Conservation (phyloP, 1,284 basidiomycete species). For the Trichosporon faecale region DNA sequence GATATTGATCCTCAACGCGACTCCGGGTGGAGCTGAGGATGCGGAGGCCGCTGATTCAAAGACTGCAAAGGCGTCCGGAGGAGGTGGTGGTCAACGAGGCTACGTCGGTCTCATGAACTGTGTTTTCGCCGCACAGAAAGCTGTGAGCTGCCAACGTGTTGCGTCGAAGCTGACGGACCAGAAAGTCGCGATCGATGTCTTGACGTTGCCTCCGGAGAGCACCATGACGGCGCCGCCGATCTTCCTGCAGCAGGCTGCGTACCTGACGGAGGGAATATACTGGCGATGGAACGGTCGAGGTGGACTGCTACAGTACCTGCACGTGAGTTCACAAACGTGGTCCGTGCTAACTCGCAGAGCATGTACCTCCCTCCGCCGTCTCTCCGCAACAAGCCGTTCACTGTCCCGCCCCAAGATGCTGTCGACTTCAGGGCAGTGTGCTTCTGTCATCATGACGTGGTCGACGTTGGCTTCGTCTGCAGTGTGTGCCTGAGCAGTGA, state of each 20-base stretch:
- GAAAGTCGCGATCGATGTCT: constrained; percentile 94
- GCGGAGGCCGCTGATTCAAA: constrained; percentile 13
- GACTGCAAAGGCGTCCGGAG: constrained; percentile 54
- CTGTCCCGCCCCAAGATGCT: constrained; percentile 86
- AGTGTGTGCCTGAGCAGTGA: constrained; percentile 90
- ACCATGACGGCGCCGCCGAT: constrained; percentile 67
- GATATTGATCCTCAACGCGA: constrained; percentile 88
- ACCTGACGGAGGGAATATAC: constrained; percentile 92
- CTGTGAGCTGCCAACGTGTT: constrained; percentile 57
- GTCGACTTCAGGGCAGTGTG: constrained; percentile 97
- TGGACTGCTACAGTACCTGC: constrained; percentile 80
- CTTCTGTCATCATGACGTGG: constrained; percentile 96
- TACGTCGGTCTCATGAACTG: constrained; percentile 96
- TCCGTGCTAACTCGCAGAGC: constrained; percentile 60
- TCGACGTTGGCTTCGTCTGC: constrained; percentile 97
- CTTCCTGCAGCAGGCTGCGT: constrained; percentile 94
- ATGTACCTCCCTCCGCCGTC: constrained; percentile 81
- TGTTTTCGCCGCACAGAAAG: constrained; percentile 97
- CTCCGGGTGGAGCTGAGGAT: constrained; percentile 56
- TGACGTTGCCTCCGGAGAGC: constrained; percentile 72
- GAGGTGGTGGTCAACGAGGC: constrained; percentile 38
- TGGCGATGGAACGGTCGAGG: constrained; percentile 68
- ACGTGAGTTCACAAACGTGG: constrained; percentile 57
- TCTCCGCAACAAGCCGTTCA: constrained; percentile 67
- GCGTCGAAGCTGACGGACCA: constrained; percentile 45